Base-by-base conservation (phyloP, 73 alveolate species). In the Symbiodinium pilosum region DNA sequence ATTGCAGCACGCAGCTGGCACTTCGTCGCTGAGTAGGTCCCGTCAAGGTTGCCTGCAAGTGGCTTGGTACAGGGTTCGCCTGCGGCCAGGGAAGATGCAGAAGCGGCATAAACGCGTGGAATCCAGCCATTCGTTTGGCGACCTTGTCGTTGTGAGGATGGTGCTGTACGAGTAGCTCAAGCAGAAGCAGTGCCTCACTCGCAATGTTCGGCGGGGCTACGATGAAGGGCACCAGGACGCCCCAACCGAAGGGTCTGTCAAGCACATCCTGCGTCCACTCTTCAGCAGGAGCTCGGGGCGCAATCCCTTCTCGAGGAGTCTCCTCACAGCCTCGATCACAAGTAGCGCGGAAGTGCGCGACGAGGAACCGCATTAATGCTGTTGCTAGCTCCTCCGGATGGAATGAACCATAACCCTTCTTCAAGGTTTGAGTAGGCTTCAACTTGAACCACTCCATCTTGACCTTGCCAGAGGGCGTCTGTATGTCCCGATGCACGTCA, bases 191-290 rank as follows among this genome's bases (percentile, higher is more conserved):
- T 7, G 87, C 86, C 20, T 64, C 86, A 4, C 85, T 34, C 3
- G 95, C 95, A 39, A 88, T 43, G 26, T 83, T 39, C 6, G 86
- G 43, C 8, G 89, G 89, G 40, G 64, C 89, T 20, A 83, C 89
- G 5, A 83, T 32, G 75, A 89, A 28, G 11, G 96, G 96, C 96
- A 89, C 87, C 44, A 89, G 47, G 16, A 89, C 87, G 8, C 96
- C 96, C 96, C 96, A 89, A 36, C 96, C 96, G n/a, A 89, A 89
- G 51, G 96, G 75, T 2, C 96, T 87, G 51, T 89, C 96, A n/a
- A 89, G 77, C 20, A 89, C 96, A 30, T 91, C 97, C 84, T 91
- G 89, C 2, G 89, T 43, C 98, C 98, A 92, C 56, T 92, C 98
- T 71, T 75, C 98, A 5, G 98, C 98, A 0, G 98, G 92, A 5